A percentile compares a stretch with the other conserved stretches of the same genome.
phyloP scores from a whole-genome alignment of 495 filamentous ascomycete genomes.

The Lentithecium fluviatile region DNA sequence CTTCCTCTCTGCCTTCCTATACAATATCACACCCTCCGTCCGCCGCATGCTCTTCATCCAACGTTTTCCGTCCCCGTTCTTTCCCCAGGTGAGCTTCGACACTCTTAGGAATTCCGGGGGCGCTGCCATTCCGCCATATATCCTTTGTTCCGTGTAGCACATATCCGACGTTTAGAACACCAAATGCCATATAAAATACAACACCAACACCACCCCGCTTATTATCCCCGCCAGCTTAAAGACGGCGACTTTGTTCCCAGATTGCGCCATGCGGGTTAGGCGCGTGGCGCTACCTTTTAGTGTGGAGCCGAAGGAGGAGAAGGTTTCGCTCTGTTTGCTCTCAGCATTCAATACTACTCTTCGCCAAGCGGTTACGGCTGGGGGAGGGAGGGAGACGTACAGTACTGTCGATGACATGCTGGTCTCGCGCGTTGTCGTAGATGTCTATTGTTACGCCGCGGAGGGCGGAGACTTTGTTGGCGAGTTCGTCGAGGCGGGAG shows the following conservation, averaged over 20 bases:
- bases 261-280: constrained; percentile 87
- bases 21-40: background rate
- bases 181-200: constrained; percentile 60
- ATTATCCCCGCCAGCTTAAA: constrained; percentile 85
- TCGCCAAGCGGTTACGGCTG: no score
- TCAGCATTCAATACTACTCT: background rate
- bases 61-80: background rate
- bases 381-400: constrained; percentile 63
- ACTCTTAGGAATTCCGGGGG: no score
- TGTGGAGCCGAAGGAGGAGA: constrained; percentile 62
- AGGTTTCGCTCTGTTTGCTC: constrained; percentile 56
- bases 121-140: no score
- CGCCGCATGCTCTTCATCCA: no score
- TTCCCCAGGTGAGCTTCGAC: no score
- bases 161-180: constrained; percentile 24
- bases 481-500: constrained; percentile 86
- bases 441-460: constrained; percentile 98
- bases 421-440: constrained; percentile 87
- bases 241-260: constrained; percentile 86
- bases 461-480: constrained; percentile 83
- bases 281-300: constrained; percentile 83
- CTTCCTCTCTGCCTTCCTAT: background rate
- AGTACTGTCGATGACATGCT: constrained; percentile 80
- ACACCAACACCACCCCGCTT: constrained; percentile 65
- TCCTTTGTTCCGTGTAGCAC: no score